Evolutionary conservation across 768 basidiomycete species (phyloP).

Genomic region (Mycena chlorophos): DNA sequence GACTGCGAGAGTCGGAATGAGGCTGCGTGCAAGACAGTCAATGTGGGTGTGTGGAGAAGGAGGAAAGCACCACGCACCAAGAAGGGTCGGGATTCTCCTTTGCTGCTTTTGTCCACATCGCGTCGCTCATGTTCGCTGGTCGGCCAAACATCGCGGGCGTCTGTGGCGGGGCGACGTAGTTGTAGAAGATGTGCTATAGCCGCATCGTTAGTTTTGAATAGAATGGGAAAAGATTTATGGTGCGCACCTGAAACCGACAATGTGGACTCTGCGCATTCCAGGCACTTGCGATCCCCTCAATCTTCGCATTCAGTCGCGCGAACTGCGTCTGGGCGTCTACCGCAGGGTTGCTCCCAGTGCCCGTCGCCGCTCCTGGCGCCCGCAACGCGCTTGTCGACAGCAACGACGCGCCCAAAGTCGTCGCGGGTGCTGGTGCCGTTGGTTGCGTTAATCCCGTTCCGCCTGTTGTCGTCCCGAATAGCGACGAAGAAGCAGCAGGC

Average conservation of each 20-base stretch:
- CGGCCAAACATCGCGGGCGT: constrained; percentile 68
- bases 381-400: constrained; percentile 36
- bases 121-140: constrained; percentile 70
- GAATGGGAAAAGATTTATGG: background rate
- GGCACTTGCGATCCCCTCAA: constrained; percentile 63
- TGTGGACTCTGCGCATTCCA: constrained; percentile 70
- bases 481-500: constrained; percentile 6
- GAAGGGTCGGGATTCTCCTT: constrained; percentile 81
- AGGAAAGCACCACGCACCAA: constrained; percentile 48
- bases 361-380: constrained; percentile 40
- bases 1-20: constrained; percentile 50
- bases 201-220: background rate
- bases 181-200: constrained; percentile 78
- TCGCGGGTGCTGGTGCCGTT: constrained; percentile 9
- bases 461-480: constrained; percentile 14
- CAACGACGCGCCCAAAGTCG: constrained; percentile 30
- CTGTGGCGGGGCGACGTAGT: constrained; percentile 71
- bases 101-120: constrained; percentile 75
- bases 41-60: background rate
- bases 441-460: too few relatives aligned
- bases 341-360: constrained; percentile 51
- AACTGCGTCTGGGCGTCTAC: constrained; percentile 66
- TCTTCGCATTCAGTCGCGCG: constrained; percentile 50
- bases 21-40: background rate
- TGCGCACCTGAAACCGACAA: constrained; percentile 77